phyloP scores from a whole-genome alignment of 139 green algal genomes.

The Coccomyxa sp. region DNA sequence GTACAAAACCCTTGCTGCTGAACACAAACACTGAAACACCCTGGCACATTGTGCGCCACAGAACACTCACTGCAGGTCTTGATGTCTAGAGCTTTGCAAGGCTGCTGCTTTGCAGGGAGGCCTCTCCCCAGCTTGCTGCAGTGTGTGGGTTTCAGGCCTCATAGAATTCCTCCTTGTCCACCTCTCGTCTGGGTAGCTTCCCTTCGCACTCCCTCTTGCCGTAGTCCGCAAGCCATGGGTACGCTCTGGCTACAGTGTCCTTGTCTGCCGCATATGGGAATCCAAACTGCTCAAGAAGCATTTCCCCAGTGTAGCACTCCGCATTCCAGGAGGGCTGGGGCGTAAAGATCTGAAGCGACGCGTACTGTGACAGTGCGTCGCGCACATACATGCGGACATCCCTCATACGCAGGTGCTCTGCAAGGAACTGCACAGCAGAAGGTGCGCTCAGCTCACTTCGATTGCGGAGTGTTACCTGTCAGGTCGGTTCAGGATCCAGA shows the following conservation, averaged over 20 bases:
- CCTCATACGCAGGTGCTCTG: conserved; percentile 30
- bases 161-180: background rate
- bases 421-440: conserved; percentile 36
- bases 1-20: too few relatives aligned
- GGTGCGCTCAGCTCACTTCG: too few relatives aligned
- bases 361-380: conserved; percentile 36
- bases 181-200: background rate
- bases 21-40: too few relatives aligned
- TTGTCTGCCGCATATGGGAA: conserved; percentile 24
- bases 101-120: too few relatives aligned
- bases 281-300: conserved; percentile 36
- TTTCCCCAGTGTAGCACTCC: conserved; percentile 28
- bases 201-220: background rate
- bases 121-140: too few relatives aligned
- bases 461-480: too few relatives aligned
- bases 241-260: conserved; percentile 18
- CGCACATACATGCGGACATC: conserved; percentile 38
- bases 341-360: conserved; percentile 21
- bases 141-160: background rate
- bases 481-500: too few relatives aligned
- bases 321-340: conserved; percentile 19
- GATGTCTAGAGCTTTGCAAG: too few relatives aligned
- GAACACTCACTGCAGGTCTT: too few relatives aligned
- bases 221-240: conserved; percentile 31
- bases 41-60: too few relatives aligned